A percentile compares a stretch with the other conserved stretches of the same genome.
Evolutionary conservation across 192 early-diverging fungal species (phyloP).

Genomic region (Coemansia erecta): DNA sequence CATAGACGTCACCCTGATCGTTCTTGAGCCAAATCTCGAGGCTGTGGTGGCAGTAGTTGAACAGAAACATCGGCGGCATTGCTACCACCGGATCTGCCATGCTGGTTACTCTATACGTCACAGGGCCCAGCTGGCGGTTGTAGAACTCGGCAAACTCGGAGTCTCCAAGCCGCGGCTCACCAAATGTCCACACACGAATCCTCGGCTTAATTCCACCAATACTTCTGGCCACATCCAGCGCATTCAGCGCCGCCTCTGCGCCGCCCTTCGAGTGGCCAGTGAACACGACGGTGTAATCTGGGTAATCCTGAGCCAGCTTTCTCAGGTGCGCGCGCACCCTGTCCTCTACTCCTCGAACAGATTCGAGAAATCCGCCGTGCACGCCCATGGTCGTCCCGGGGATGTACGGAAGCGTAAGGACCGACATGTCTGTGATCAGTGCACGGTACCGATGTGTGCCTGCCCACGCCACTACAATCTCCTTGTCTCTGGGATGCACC

Average conservation of each 20-base stretch:
- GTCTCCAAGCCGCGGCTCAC: conserved; percentile 42
- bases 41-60: conserved; percentile 46
- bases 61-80: conserved; percentile 36
- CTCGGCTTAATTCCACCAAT: conserved; percentile 20
- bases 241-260: conserved; percentile 39
- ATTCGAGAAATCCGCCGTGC: conserved; percentile 38
- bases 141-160: conserved; percentile 32
- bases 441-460: conserved; percentile 49
- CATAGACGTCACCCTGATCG: conserved; percentile 34
- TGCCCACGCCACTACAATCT: conserved; percentile 45
- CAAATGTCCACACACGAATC: conserved; percentile 45
- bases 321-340: conserved; percentile 11
- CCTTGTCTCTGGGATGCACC: conserved; percentile 22
- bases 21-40: conserved; percentile 44
- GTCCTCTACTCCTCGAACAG: conserved; percentile 16
- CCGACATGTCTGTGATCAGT: conserved; percentile 35
- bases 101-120: conserved; percentile 42
- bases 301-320: conserved; percentile 25
- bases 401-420: conserved; percentile 33
- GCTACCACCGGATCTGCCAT: conserved; percentile 42
- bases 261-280: conserved; percentile 52
- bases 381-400: conserved; percentile 23
- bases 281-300: conserved; percentile 35
- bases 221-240: conserved; percentile 30
- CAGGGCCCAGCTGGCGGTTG: conserved; percentile 26